Base-by-base conservation (phyloP, 352 stramenopile genomes). In the Plasmopara muralis region DNA sequence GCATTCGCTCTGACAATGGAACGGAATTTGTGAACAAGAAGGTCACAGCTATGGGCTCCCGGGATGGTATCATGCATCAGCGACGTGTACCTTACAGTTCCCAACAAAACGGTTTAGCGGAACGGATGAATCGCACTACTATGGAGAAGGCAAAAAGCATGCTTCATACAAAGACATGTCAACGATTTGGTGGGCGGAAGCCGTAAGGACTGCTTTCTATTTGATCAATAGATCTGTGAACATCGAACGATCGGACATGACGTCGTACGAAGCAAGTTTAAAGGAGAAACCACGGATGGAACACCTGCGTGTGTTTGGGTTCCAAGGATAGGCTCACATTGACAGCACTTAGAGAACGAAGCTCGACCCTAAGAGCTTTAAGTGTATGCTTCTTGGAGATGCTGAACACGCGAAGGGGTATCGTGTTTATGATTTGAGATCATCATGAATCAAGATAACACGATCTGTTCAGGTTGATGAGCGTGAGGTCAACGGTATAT, bases 371-470 rank as follows among this genome's bases (percentile, higher is more conserved):
- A 35, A 35, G 31, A 12, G 31, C 31, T 42, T 6, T 18, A n/a
- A 18, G 37, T 42, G 37, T 42, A 42, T 42, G 37, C 15, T 9
- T 18, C 13, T 15, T 18, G 37, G 6, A 18, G 4, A 42, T 18
- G 37, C 13, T 42, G 37, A 42, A 18, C 4, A 42, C 18, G n/a
- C 0, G 67, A 65, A 13, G 12, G 53, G 47, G 0, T 70, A 62
- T 20, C 37, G 46, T 29, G 48, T 57, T 0, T 50, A 47, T 29
- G 45, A 63, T 34, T 28, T 63, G 13, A 60, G n/a, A 1, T 42
- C 47, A 4, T 34, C 15, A 43, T 54, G 62, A 16, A 39, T 66
- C 14, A 44, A 47, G 31, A n/a, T n/a, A n/a, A n/a, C n/a, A n/a
- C n/a, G n/a, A n/a, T n/a, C n/a, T n/a, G n/a, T n/a, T n/a, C n/a